Base-by-base conservation (phyloP, 2,329 filamentous ascomycete genomes). In the Stemphylium vesicarium region DNA sequence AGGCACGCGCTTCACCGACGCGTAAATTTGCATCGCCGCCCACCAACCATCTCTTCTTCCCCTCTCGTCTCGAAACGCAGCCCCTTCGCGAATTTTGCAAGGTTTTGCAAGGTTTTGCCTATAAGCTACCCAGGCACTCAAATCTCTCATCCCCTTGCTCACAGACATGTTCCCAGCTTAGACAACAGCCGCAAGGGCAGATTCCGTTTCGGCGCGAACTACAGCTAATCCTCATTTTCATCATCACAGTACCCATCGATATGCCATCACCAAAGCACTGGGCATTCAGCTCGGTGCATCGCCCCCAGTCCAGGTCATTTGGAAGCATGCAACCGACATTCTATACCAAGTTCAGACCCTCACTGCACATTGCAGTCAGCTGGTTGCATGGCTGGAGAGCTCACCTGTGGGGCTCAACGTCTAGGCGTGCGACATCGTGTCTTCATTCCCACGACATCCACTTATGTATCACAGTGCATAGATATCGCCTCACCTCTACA, bases 401-500 rank as follows among this genome's bases (percentile, higher is more conserved):
- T 36, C 24, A 24, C 41, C 11, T 11, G 20, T 16, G 11, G 10
- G 41, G 41, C 29, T 38, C 16, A 18, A 37, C 12, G 15, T 36
- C 26, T 49, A 12, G 18, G n/a, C 45, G 35, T 38, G 11, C 50
- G 35, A 39, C 40, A 18, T 32, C n/a, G 35, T 46, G 22, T 32
- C 26, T 32, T 7, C 4, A 45, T 20, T 7, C 24, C 13, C n/a
- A 26, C 39, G 16, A n/a, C 10, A 15, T 24, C 49, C 49, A 47
- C 20, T 32, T 53, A 56, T 53, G 49, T 48, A 50, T 42, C 18
- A 41, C 11, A 48, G 32, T 50, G 4, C 20, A 15, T 39, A 24
- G 15, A 58, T 49, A 57, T 54, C 57, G 57, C 51, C 18, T 46
- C 43, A 33, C 53, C 53, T 55, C 37, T 24, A 56, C 38, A 36